Percentiles rank a stretch among this genome's conserved stretches.
These are phyloP conservation scores for Microbotryum violaceum DNA, from an alignment of 1,284 basidiomycete genomes.

Conservation along the genomic window DNA sequence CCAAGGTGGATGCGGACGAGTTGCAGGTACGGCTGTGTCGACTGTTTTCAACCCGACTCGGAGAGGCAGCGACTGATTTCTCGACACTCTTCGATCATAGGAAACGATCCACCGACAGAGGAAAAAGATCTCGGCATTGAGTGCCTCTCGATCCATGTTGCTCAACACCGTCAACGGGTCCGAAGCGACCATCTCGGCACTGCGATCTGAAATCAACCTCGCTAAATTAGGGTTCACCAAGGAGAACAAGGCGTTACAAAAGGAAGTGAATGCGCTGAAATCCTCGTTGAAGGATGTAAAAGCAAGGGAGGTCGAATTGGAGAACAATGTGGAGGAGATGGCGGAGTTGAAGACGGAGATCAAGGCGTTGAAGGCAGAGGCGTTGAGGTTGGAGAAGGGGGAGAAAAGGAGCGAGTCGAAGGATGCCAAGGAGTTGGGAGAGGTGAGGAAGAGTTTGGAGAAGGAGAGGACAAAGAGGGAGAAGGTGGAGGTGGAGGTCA, in stretches of 20 bases:
- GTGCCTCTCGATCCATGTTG: slow-evolving; percentile 17
- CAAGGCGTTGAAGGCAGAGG: slow-evolving; percentile 2
- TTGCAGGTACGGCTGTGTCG: slow-evolving; percentile 12
- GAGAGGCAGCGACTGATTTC: background rate
- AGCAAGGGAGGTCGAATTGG: background rate
- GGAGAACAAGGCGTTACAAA: background rate
- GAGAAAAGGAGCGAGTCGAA: slow-evolving; percentile 5
- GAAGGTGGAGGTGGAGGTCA: slow-evolving; percentile 14
- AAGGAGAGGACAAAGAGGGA: slow-evolving; percentile 9
- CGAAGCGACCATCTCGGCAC: slow-evolving; percentile 11
- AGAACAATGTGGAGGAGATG: background rate
- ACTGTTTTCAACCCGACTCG: too few species aligned
- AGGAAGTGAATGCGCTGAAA: background rate
- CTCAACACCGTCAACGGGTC: slow-evolving; percentile 13
- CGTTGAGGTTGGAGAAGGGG: slow-evolving; percentile 1
- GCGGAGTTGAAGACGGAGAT: slow-evolving; percentile 3
- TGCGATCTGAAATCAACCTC: slow-evolving; percentile 10
- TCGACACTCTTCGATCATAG: background rate
- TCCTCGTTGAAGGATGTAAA: background rate
- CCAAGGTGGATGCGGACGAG: slow-evolving; percentile 17
- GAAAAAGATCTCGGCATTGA: slow-evolving; percentile 5
- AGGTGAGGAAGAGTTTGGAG: slow-evolving; percentile 7
- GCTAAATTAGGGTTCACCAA: background rate
- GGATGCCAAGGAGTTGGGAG: slow-evolving; percentile 3
- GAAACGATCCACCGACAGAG: slow-evolving; percentile 1